These are phyloP conservation scores for Zygosaccharomyces pseudobailii DNA, from an alignment of 1,139 yeast species.

Conservation along the genomic window DNA sequence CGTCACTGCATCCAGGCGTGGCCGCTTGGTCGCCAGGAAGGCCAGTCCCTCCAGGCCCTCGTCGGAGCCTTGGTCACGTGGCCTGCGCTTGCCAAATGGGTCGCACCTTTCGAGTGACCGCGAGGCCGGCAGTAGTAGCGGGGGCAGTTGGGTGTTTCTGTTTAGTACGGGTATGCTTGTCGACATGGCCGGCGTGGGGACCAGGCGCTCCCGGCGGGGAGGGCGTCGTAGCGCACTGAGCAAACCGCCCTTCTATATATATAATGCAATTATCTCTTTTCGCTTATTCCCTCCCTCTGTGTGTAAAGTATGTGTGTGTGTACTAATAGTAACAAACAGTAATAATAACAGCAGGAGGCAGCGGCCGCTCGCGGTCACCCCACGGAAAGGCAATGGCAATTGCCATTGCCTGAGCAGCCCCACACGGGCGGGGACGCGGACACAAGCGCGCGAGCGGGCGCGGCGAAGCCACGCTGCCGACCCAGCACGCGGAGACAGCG, in stretches of 20 bases:
- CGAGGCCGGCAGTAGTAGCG: conserved; percentile 28
- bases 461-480: not conserved
- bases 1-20: conserved; percentile 1
- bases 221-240: too few relatives aligned
- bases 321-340: too few relatives aligned
- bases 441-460: too few relatives aligned
- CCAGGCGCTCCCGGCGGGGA: not conserved
- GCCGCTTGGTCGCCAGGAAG: conserved; percentile 8
- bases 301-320: not conserved
- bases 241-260: not conserved
- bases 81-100: not conserved
- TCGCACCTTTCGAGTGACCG: conserved; percentile 6
- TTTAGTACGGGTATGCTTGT: conserved; percentile 27
- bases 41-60: conserved; percentile 9
- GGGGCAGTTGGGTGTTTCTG: conserved; percentile 27
- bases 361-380: not conserved
- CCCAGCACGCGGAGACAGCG: too few relatives aligned
- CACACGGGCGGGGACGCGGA: not conserved
- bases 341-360: not conserved
- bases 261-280: not conserved
- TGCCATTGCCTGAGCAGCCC: not conserved
- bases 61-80: not conserved
- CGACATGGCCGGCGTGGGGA: conserved; percentile 8
- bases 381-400: not conserved
- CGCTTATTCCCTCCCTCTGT: not conserved